Evolutionary conservation across 495 filamentous ascomycete species (phyloP), one percentile per base, ranked within the genome.

Genomic region (Xylaria scruposa): DNA sequence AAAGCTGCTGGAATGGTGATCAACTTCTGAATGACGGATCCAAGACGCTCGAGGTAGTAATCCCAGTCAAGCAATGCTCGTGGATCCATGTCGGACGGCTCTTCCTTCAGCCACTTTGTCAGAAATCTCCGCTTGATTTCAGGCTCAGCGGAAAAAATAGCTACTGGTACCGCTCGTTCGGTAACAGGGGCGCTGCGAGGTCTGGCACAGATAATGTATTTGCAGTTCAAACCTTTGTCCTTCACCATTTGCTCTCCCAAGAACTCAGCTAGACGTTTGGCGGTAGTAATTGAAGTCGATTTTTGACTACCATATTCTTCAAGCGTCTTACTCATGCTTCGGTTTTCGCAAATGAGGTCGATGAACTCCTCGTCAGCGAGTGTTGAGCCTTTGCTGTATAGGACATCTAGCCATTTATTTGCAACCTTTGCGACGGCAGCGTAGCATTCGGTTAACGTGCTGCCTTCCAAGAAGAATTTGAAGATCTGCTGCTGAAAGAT

Each of bases 401-500:
- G 85, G 33, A 99, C 95, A 79, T 99, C 97, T 19, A 99, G 82
- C 96, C 96, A 99, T 70, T 89, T 88, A 76, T 99, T 95, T 9
- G 97, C 96, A n/a, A 98, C 93, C 73, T 92, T 97, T 66, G 96
- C 95, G 9, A 98, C 97, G 3, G 94, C 89, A 33, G 86, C 90
- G 77, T 99, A 99, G 15, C 94, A 97, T 80, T 98, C 95, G 2
- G 87, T 82, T 64, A 99, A 82, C 2, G 93, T 97, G 31, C 85
- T 86, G 3, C 96, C 96, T 79, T 98, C 95, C 6, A 99, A 82
- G 83, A 99, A 99, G 84, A 98, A 98, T 78, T 96, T 97, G 90
- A 99, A 99, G 77, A 99, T 97, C 77, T 98, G 96, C 44, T 93
- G 92, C 81, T 99, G 96, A 82, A 99, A 99, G 75, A 97, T 99